Conservation (phyloP, 208 protist genomes). For the Leishmania mexicana region DNA sequence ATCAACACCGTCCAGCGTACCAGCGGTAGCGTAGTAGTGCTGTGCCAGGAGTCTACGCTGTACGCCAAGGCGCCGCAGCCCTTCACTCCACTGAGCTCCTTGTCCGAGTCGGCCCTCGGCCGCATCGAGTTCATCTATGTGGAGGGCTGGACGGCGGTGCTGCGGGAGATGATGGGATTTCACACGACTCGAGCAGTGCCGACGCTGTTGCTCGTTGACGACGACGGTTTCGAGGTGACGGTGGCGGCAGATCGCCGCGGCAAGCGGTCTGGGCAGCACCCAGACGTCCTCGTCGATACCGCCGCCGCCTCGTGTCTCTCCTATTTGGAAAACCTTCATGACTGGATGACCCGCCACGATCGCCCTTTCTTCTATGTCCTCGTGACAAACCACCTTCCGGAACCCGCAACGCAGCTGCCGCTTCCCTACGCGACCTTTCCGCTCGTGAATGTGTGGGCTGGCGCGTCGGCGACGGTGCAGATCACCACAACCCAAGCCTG, state of each 20-base stretch:
- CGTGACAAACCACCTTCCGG: slow-evolving; percentile 44
- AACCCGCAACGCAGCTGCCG: slow-evolving; percentile 20
- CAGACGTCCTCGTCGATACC: slow-evolving; percentile 16
- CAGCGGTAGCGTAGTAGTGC: slow-evolving; percentile 38
- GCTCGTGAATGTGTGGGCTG: slow-evolving; percentile 44
- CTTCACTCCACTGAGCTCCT: slow-evolving; percentile 47
- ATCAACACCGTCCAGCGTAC: slow-evolving; percentile 41
- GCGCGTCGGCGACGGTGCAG: slow-evolving; percentile 40
- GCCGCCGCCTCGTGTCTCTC: slow-evolving; percentile 28
- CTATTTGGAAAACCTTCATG: slow-evolving; percentile 46
- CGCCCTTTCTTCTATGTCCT: slow-evolving; percentile 45
- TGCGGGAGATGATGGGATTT: slow-evolving; percentile 49
- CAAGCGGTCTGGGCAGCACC: slow-evolving; percentile 1
- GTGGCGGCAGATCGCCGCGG: slow-evolving; percentile 1
- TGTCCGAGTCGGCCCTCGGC: slow-evolving; percentile 36
- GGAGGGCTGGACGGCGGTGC: slow-evolving; percentile 30
- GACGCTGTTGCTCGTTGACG: slow-evolving; percentile 52
- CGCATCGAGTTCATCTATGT: slow-evolving; percentile 72
- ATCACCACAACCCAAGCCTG: slow-evolving; percentile 37
- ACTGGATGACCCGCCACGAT: slow-evolving; percentile 26
- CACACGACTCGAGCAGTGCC: slow-evolving; percentile 26
- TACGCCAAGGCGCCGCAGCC: slow-evolving; percentile 63
- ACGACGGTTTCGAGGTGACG: slow-evolving; percentile 49
- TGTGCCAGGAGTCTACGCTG: slow-evolving; percentile 54
- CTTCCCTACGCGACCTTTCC: slow-evolving; percentile 59